These are phyloP conservation scores for Paratinospora sagittata DNA, from an alignment of 164 flowering plant species.

Conservation along the genomic window DNA sequence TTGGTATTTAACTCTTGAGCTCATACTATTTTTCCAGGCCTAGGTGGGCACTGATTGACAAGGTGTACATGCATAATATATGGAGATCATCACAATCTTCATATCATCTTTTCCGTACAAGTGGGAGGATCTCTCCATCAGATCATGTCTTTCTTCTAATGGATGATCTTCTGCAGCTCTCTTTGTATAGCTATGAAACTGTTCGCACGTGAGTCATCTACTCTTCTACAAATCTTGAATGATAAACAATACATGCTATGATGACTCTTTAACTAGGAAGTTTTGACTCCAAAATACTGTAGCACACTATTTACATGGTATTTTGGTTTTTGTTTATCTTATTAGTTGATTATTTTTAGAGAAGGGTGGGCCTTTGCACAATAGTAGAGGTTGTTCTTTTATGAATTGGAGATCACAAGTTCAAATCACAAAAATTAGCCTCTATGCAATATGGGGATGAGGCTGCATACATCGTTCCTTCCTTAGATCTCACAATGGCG, in stretches of 20 bases:
- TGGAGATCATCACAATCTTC: conserved; percentile 98
- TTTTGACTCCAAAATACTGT: not conserved
- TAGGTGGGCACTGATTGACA: conserved; percentile 91
- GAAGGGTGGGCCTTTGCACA: too few species aligned
- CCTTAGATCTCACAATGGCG: too few species aligned
- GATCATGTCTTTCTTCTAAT: conserved; percentile 51
- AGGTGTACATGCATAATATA: conserved; percentile 88
- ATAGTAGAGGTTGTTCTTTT: too few species aligned
- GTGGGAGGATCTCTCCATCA: conserved; percentile 53
- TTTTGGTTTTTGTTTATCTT: too few species aligned
- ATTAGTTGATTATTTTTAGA: too few species aligned
- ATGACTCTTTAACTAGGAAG: not conserved
- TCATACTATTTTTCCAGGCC: conserved; percentile 52
- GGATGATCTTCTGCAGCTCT: conserved; percentile 80
- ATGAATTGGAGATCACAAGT: too few species aligned
- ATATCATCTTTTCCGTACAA: conserved; percentile 71
- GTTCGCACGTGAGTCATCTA: conserved; percentile 73
- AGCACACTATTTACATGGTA: not conserved
- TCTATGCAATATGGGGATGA: too few species aligned
- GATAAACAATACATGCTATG: not conserved
- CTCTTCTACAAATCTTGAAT: not conserved
- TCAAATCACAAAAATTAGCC: too few species aligned
- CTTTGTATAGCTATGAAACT: conserved; percentile 84
- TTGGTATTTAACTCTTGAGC: conserved; percentile 5
- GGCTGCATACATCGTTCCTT: too few species aligned